Conservation (phyloP, 352 stramenopile species). For the Globisporangium parvum region DNA sequence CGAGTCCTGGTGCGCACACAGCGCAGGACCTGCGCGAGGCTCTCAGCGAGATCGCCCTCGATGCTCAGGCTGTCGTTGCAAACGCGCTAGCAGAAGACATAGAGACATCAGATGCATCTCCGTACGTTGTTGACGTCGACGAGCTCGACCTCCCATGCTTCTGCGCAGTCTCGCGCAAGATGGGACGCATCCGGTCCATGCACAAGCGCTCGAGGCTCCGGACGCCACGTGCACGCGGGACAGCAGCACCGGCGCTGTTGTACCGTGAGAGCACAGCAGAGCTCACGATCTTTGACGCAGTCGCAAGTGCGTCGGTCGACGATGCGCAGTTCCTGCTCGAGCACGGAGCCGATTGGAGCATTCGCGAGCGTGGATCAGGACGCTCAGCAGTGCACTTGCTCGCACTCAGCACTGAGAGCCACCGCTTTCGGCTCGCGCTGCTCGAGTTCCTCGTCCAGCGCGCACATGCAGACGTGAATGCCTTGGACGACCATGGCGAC, state of each 20-base stretch:
- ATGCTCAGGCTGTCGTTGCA: conserved; percentile 27
- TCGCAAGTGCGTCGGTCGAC: conserved; percentile 47
- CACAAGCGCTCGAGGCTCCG: conserved; percentile 30
- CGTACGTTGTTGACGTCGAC: conserved; percentile 42
- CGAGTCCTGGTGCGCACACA: conserved; percentile 26
- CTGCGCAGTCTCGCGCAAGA: conserved; percentile 26
- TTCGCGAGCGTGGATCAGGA: conserved; percentile 30
- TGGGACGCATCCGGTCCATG: conserved; percentile 42
- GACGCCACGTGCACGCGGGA: neutral
- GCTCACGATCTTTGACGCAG: conserved; percentile 48
- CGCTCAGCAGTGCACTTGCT: conserved; percentile 54
- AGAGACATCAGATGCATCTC: conserved; percentile 6
- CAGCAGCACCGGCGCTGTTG: neutral
- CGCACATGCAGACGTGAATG: conserved; percentile 33
- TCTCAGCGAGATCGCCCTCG: conserved; percentile 26
- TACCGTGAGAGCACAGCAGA: neutral
- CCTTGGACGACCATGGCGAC: conserved; percentile 31
- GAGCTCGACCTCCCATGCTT: conserved; percentile 49
- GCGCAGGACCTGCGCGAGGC: conserved; percentile 21
- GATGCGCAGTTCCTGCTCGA: conserved; percentile 47
- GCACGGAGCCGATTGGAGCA: conserved; percentile 31
- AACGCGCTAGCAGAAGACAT: conserved; percentile 14
- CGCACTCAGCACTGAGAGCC: conserved; percentile 44
- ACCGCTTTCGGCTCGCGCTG: conserved; percentile 36
- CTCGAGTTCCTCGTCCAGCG: conserved; percentile 42